phyloP scores from a whole-genome alignment of 768 basidiomycete species.

The Erythrobasidium yunnanense region DNA sequence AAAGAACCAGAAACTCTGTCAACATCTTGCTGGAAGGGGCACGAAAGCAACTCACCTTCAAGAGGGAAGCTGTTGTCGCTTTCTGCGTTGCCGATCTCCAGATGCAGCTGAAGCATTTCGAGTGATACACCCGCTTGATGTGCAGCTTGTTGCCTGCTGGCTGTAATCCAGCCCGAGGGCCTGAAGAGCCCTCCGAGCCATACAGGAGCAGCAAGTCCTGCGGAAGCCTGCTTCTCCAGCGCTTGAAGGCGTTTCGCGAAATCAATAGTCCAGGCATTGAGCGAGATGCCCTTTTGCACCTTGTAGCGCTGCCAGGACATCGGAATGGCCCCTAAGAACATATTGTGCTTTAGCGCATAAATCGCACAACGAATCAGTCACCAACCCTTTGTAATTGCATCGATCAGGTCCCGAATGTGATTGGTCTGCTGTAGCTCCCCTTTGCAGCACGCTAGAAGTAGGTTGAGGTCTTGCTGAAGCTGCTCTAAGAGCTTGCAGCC shows the following conservation, averaged over 20 bases:
- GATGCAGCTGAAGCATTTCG: slow-evolving; percentile 66
- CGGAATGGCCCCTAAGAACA: slow-evolving; percentile 64
- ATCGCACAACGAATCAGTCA: slow-evolving; percentile 26
- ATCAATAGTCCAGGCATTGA: slow-evolving; percentile 75
- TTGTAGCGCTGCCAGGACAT: slow-evolving; percentile 81
- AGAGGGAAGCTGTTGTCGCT: slow-evolving; percentile 49
- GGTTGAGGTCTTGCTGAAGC: slow-evolving; percentile 67
- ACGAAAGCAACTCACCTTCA: background rate
- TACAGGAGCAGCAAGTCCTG: too few relatives aligned
- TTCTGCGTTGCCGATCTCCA: slow-evolving; percentile 71
- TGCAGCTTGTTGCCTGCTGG: slow-evolving; percentile 88
- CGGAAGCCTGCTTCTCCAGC: too few relatives aligned
- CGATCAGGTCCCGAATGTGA: slow-evolving; percentile 82
- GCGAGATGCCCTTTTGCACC: slow-evolving; percentile 66
- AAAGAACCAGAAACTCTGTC: too few relatives aligned
- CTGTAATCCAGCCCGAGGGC: slow-evolving; percentile 92
- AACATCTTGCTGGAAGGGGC: too few relatives aligned
- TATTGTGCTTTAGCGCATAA: slow-evolving; percentile 10
- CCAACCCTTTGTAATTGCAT: slow-evolving; percentile 73
- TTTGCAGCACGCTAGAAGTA: slow-evolving; percentile 71
- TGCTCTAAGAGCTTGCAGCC: slow-evolving; percentile 66
- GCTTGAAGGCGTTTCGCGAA: slow-evolving; percentile 64
- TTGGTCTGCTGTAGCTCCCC: slow-evolving; percentile 91
- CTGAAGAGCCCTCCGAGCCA: slow-evolving; percentile 93
- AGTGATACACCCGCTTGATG: slow-evolving; percentile 85